Percentiles rank a stretch among this genome's conserved stretches.
Conservation (phyloP, 768 basidiomycete genomes). For the Pleurotus platypus region DNA sequence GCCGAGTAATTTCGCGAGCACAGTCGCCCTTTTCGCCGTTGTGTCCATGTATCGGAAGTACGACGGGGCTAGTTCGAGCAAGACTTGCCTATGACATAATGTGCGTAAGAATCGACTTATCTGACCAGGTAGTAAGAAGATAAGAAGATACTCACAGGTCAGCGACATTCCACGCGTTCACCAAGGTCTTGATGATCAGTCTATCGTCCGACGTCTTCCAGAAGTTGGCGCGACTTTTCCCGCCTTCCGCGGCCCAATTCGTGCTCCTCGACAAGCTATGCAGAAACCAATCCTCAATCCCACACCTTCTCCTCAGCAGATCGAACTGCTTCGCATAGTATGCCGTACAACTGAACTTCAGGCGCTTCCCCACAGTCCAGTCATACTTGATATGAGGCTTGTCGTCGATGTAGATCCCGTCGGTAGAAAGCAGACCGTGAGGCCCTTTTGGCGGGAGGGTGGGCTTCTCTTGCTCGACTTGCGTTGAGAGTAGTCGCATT, state of each 20-base stretch:
- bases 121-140: neutral
- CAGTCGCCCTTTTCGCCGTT: constrained; percentile 61
- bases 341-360: constrained; percentile 77
- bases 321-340: constrained; percentile 86
- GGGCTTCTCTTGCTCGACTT: constrained; percentile 26
- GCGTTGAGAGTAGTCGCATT: constrained; percentile 53
- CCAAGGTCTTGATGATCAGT: constrained; percentile 82
- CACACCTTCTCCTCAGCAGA: constrained; percentile 58
- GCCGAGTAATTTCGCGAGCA: constrained; percentile 76
- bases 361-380: constrained; percentile 69
- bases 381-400: constrained; percentile 83
- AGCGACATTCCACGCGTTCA: constrained; percentile 84
- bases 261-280: constrained; percentile 56
- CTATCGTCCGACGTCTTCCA: constrained; percentile 78
- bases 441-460: constrained; percentile 38
- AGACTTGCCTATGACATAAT: constrained; percentile 52
- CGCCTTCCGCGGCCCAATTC: constrained; percentile 74
- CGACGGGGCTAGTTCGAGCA: constrained; percentile 72
- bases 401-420: constrained; percentile 51
- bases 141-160: constrained; percentile 56
- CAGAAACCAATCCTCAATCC: constrained; percentile 56
- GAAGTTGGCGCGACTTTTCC: constrained; percentile 78
- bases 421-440: constrained; percentile 44
- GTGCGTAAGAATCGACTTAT: neutral
- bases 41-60: constrained; percentile 79